Evolutionary conservation across 768 basidiomycete species (phyloP).

Genomic region (Mycena belliarum): DNA sequence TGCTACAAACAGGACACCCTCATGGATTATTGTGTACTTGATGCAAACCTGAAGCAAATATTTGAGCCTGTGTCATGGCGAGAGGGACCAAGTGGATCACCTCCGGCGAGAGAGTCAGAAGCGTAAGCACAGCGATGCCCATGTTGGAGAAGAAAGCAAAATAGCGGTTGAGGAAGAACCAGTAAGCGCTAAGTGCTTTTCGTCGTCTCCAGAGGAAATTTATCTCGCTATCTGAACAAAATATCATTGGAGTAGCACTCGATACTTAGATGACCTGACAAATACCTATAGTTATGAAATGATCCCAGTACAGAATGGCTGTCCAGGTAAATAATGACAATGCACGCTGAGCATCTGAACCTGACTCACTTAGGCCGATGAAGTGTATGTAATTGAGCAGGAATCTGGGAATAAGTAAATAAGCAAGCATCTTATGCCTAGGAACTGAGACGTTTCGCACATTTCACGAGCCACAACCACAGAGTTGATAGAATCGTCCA

Average conservation of each 20-base stretch:
- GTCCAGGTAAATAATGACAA: no score
- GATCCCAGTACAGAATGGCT: constrained; percentile 14
- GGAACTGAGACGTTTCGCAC: no score
- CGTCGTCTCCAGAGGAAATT: constrained; percentile 30
- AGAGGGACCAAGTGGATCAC: background rate
- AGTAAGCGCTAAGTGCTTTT: constrained; percentile 21
- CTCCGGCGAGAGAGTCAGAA: background rate
- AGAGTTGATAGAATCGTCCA: no score
- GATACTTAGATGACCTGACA: background rate
- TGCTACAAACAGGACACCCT: background rate
- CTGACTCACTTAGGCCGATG: no score
- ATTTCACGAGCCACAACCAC: no score
- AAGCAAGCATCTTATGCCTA: no score
- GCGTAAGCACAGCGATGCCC: background rate
- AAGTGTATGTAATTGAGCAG: no score
- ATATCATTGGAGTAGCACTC: background rate
- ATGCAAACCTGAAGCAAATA: no score
- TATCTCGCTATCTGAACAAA: constrained; percentile 2
- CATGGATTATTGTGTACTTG: constrained; percentile 3
- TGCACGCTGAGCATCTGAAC: no score
- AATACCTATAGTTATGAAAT: constrained; percentile 6
- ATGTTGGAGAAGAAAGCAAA: constrained; percentile 20
- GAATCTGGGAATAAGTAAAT: no score
- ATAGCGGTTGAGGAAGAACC: constrained; percentile 37
- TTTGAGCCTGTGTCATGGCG: background rate